Evolutionary conservation across 306 rosid genomes (phyloP), one percentile per base, ranked within the genome.

Genomic region (Rosa multiflora): DNA sequence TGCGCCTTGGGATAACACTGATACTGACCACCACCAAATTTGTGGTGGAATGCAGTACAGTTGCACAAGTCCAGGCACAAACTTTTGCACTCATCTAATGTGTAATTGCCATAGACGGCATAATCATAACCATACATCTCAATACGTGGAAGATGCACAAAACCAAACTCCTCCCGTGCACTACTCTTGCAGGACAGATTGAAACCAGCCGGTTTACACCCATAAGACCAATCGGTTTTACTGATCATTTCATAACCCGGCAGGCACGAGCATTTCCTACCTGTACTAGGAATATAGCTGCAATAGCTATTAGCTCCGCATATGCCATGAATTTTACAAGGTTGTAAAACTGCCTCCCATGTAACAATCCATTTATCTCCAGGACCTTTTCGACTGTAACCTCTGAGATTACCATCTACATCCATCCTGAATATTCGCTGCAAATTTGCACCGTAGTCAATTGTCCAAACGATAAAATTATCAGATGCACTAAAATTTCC

Each of bases 71-170:
- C 76, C 43, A 82, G 58, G 80, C 93, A 91, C 1, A 78, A 44
- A 15, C 72, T 62, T 70, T 43, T 47, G 46, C 96, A 91, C 43
- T 66, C 35, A 5, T 66, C 69, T 56, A 87, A 55, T 80, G 85
- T 87, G 13, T 74, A 8, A 35, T 89, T 90, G 0, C 0, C 1
- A 0, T 5, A 43, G 6, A 59, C 0, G 4, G 10, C 11, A 37
- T 14, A 64, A 72, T 90, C 92, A 59, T 85, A 86, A 8, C 95
- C 95, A 18, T 18, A 89, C 7, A 78, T 78, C 23, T 92, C 97
- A 43, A 71, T 73, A 47, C 37, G 75, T 11, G 51, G 32, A 29
- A 90, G 80, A 67, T 8, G 83, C 40, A 86, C 39, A 74, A 85
- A 88, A 13, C 49, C 52, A n/a, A 77, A 83, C 37, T 75, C 56